Base-by-base conservation (phyloP, 202 grass and related monocot species). In the Schoenoplectus triqueter region DNA sequence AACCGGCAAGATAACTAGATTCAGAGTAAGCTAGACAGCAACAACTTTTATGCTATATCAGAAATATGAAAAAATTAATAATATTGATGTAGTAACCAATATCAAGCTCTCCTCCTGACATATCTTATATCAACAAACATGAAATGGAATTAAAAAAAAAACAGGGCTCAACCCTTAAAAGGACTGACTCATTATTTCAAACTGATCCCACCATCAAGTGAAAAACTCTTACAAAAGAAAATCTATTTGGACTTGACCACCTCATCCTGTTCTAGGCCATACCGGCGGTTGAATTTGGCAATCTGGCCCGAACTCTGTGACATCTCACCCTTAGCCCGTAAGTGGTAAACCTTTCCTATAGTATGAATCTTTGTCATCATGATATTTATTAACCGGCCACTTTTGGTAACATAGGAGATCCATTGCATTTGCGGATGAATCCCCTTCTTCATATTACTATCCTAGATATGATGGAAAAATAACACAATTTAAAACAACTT, bases 251-350 rank as follows among this genome's bases (percentile, higher is more conserved):
- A 20, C 0, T 66, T 62, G 18, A 54, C 82, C 65, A 82, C 90
- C 76, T 90, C 90, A 31, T 81, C 79, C 75, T 94, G 82, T 39
- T 88, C 88, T 6, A 17, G 40, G 76, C 88, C 90, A 39, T 97
- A 97, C 6, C 95, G 79, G 15, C 90, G 95, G 5, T 92, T 94
- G 89, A 94, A 97, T 91, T 97, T 97, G 1, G 92, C 95, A 56
- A 97, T 89, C 86, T 97, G 89, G 2, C 95, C 90, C 0, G 92
- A 70, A 60, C 87, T 91, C 54, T 92, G 86, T 0, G 87, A 90
- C 95, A 94, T 97, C 63, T 97, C 85, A 10, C 92, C 92, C 86
- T 91, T 97, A 17, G 94, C 89, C 75, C 90, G 89, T 83, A 97
- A 86, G 71, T 94, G 92, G 66, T 97, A 97, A 49, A 97, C 87